These are phyloP conservation scores for Colletotrichum spaethianum DNA, from an alignment of 2,329 filamentous ascomycete genomes.

Conservation along the genomic window DNA sequence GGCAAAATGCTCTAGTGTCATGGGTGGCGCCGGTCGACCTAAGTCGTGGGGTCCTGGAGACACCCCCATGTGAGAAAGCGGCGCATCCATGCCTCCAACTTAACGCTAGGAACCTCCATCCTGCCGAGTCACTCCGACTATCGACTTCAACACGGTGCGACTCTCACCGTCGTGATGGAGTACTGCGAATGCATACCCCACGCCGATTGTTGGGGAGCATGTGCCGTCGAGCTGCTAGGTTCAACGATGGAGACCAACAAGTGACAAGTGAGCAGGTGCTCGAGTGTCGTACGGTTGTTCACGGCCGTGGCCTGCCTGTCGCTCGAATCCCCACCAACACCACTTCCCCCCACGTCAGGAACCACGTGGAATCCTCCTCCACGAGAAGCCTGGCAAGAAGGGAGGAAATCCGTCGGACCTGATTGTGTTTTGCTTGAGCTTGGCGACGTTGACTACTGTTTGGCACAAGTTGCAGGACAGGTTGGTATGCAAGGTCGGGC, in stretches of 20 bases:
- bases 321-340: slow-evolving; percentile 1
- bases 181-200: neutral
- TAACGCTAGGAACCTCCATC: slow-evolving; percentile 10
- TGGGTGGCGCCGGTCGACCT: slow-evolving; percentile 16
- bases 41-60: slow-evolving; percentile 12
- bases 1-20: slow-evolving; percentile 24
- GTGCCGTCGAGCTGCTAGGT: neutral
- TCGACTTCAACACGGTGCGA: slow-evolving; percentile 11
- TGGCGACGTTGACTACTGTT: neutral
- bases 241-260: neutral
- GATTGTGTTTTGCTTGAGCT: neutral
- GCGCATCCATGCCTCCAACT: slow-evolving; percentile 8
- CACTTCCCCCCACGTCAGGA: neutral
- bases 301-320: slow-evolving; percentile 4
- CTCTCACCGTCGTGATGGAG: neutral
- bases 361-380: slow-evolving; percentile 5
- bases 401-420: neutral
- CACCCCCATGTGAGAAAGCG: slow-evolving; percentile 16
- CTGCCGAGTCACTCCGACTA: neutral
- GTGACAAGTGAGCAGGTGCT: neutral
- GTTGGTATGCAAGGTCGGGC: slow-evolving; percentile 22
- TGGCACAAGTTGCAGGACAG: neutral
- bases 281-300: slow-evolving; percentile 12
- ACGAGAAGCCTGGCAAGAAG: neutral
- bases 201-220: slow-evolving; percentile 3